Base-by-base conservation (phyloP, 169 alveolate genomes). In the Cryptosporidium ryanae region DNA sequence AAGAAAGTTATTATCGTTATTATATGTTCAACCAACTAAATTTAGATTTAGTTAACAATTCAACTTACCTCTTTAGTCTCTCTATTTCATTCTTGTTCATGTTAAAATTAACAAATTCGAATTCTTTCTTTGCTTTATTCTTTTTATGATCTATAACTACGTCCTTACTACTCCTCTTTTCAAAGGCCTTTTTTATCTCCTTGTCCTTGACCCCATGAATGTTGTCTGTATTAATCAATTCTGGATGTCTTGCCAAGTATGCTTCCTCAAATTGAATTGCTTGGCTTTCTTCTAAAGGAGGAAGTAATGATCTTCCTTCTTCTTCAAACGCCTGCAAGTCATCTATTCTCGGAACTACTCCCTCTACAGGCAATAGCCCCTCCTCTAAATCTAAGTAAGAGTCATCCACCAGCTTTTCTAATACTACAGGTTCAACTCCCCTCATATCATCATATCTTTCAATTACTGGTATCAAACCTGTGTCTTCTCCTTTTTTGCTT, bases 1-100 rank as follows among this genome's bases (percentile, higher is more conserved):
- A 59, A 25, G 15, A 55, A 13, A 32, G 23, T 12, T 23, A 61
- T 61, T 15, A 61, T 0, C n/a, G n/a, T 1, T 61, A 61, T 7
- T 23, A 61, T 25, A 1, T 25, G 18, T 61, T 54, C 64, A 54
- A 21, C 0, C 29, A 8, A 21, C 64, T 0, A 8, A 21, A 61
- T 61, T 6, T 61, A 15, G 0, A 2, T 5, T 7, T 59, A 23
- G 6, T 59, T 76, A 10, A 17, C 18, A 23, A 43, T 46, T 12
- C 27, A 68, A 59, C 87, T 76, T 59, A 76, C 87, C 63, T 76
- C 46, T 76, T 76, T 43, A 76, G 64, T 76, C 87, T 76, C 13
- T 76, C 76, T 57, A 76, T 61, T 32, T 38, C 71, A 23, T 31
- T 50, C 4, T 17, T 21, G 8, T 57, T 57, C 46, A 76, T 12